phyloP scores from a whole-genome alignment of 2,329 filamentous ascomycete species.

The Aureobasidium namibiae region DNA sequence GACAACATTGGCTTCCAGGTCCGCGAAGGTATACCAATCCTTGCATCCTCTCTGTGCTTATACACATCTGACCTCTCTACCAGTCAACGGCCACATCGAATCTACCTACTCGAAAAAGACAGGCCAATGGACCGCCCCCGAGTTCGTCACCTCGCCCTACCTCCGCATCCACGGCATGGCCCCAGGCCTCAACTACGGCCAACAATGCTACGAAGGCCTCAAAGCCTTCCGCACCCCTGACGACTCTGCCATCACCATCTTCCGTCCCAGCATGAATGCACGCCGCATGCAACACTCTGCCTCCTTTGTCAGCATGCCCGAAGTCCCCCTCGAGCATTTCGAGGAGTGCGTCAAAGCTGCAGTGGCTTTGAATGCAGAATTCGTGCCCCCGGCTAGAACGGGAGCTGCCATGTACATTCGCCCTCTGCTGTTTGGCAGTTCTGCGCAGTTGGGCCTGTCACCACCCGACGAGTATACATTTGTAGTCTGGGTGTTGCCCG shows the following conservation, averaged over 20 bases:
- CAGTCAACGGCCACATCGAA: conserved; percentile 91
- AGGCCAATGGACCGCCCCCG: conserved; percentile 67
- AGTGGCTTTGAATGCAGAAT: conserved; percentile 81
- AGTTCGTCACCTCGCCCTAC: conserved; percentile 75
- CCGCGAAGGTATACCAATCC: conserved; percentile 60
- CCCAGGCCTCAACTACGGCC: conserved; percentile 90
- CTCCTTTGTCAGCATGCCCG: conserved; percentile 73
- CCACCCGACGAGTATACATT: conserved; percentile 92
- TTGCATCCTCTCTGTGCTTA: not conserved
- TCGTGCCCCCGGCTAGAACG: conserved; percentile 80
- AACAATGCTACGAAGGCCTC: conserved; percentile 97
- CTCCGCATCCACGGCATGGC: conserved; percentile 92
- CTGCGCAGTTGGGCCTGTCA: conserved; percentile 75
- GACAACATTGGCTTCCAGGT: conserved; percentile 86
- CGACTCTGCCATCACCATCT: conserved; percentile 66
- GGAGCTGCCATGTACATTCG: conserved; percentile 90
- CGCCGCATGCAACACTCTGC: conserved; percentile 76
- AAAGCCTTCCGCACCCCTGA: conserved; percentile 82
- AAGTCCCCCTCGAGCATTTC: conserved; percentile 69
- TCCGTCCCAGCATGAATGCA: conserved; percentile 82
- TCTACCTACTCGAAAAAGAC: conserved; percentile 70
- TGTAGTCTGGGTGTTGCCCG: conserved; percentile 80
- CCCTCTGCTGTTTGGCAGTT: conserved; percentile 78
- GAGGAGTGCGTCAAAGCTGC: conserved; percentile 68
- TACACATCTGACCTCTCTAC: conserved; percentile 1